A percentile compares a stretch with the other conserved stretches of the same genome.
Conservation (phyloP, 257 asterid genomes). For the Solanum verrucosum region DNA sequence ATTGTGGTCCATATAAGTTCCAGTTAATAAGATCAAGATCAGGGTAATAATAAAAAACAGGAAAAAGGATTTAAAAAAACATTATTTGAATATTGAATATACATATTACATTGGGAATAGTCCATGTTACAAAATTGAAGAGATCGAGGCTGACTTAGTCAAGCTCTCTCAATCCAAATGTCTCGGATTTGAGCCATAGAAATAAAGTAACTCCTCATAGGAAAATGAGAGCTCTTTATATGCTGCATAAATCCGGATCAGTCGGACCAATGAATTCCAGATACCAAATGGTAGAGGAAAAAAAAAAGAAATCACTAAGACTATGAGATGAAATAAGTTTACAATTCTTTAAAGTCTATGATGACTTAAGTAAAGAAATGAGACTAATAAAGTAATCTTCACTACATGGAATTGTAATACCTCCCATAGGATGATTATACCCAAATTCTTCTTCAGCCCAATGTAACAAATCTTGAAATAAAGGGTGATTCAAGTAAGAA, state of each 20-base stretch:
- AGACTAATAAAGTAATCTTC: slow-evolving; percentile 29
- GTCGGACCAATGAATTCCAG: not conserved
- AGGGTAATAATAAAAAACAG: not conserved
- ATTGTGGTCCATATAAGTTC: not conserved
- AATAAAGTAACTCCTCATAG: not conserved
- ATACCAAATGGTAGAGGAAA: not conserved
- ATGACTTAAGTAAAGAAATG: slow-evolving; percentile 12
- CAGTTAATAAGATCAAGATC: not conserved
- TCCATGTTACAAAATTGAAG: not conserved
- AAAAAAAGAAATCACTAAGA: not conserved
- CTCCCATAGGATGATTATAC: slow-evolving; percentile 28
- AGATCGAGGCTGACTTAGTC: not conserved
- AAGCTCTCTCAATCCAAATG: not conserved
- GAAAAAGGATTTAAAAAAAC: not conserved
- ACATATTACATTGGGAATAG: not conserved
- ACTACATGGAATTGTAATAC: slow-evolving; percentile 39
- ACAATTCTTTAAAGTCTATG: not conserved
- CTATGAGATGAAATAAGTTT: not conserved
- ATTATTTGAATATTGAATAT: not conserved
- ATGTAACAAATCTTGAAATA: slow-evolving; percentile 4
- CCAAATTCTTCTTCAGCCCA: slow-evolving; percentile 15
- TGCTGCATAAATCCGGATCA: not conserved
- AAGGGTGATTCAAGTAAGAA: slow-evolving; percentile 10
- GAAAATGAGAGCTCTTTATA: not conserved
- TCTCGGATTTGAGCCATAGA: not conserved